phyloP scores from a whole-genome alignment of 257 asterid species.

The Oldenlandia corymbosa region DNA sequence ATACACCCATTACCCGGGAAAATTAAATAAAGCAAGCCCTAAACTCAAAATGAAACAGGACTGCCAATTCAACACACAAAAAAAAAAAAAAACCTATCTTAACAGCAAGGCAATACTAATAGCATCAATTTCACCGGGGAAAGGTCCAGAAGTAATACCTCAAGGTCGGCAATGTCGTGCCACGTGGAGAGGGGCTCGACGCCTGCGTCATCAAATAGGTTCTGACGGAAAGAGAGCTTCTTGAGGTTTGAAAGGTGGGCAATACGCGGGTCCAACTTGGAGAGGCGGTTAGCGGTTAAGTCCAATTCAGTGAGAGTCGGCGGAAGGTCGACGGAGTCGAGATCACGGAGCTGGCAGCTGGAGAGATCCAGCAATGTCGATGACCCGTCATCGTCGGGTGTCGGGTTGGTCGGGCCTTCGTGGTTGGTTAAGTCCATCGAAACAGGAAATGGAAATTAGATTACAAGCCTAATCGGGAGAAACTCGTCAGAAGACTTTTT shows the following conservation, averaged over 20 bases:
- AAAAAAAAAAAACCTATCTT: neutral
- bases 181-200: constrained; percentile 63
- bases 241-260: constrained; percentile 61
- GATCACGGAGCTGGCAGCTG: constrained; percentile 87
- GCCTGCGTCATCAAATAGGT: constrained; percentile 59
- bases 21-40: neutral
- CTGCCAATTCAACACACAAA: neutral
- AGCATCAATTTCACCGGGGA: neutral
- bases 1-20: neutral
- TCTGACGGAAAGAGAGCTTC: constrained; percentile 90
- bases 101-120: neutral
- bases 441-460: no score
- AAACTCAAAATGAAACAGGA: neutral
- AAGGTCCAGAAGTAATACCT: constrained; percentile 29
- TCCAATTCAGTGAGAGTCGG: constrained; percentile 63
- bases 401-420: neutral
- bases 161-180: constrained; percentile 59
- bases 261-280: constrained; percentile 77
- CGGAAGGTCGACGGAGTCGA: constrained; percentile 67
- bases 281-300: constrained; percentile 86
- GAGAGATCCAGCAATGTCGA: constrained; percentile 58
- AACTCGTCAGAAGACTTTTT: no score
- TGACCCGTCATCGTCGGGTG: constrained; percentile 29
- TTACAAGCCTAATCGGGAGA: neutral
- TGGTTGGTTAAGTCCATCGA: neutral